Conservation (phyloP, 257 asterid species). For the Ilex aquifolium region DNA sequence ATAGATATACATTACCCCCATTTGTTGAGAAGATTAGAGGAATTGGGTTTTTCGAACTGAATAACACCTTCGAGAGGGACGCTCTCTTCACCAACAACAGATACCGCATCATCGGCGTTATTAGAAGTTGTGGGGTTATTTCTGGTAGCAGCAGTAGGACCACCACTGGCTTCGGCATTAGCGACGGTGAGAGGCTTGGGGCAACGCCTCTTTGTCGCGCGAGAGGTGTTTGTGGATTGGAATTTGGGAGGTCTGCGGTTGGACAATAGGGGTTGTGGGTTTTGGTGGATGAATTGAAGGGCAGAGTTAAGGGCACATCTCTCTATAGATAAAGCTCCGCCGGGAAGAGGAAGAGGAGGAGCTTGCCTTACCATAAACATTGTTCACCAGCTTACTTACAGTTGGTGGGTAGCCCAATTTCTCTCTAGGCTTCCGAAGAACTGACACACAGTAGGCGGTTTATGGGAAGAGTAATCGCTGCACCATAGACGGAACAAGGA, state of each 20-base stretch:
- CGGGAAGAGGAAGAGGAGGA: slow-evolving; percentile 10
- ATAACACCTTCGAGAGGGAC: slow-evolving; percentile 80
- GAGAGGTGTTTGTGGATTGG: slow-evolving; percentile 3
- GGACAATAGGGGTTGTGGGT: slow-evolving; percentile 62
- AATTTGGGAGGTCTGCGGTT: slow-evolving; percentile 33
- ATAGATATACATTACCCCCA: slow-evolving; percentile 46
- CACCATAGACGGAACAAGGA: no score
- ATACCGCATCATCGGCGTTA: slow-evolving; percentile 25
- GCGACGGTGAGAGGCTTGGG: slow-evolving; percentile 40
- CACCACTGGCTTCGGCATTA: slow-evolving; percentile 33
- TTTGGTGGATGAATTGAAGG: slow-evolving; percentile 53
- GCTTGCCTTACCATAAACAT: slow-evolving; percentile 49
- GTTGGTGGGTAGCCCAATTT: no score
- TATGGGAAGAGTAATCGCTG: no score
- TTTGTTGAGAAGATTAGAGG: slow-evolving; percentile 41
- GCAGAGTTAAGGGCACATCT: slow-evolving; percentile 20
- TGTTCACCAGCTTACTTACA: not conserved
- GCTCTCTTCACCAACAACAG: slow-evolving; percentile 49
- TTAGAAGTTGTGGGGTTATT: slow-evolving; percentile 26
- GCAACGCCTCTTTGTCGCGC: not conserved
- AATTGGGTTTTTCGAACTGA: slow-evolving; percentile 66
- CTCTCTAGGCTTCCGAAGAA: no score
- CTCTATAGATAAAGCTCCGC: slow-evolving; percentile 22
- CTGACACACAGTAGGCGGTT: no score
- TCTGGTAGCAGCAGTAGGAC: slow-evolving; percentile 27